Conservation (phyloP, 768 basidiomycete genomes). For the Pilatotrama ljubarskyi region DNA sequence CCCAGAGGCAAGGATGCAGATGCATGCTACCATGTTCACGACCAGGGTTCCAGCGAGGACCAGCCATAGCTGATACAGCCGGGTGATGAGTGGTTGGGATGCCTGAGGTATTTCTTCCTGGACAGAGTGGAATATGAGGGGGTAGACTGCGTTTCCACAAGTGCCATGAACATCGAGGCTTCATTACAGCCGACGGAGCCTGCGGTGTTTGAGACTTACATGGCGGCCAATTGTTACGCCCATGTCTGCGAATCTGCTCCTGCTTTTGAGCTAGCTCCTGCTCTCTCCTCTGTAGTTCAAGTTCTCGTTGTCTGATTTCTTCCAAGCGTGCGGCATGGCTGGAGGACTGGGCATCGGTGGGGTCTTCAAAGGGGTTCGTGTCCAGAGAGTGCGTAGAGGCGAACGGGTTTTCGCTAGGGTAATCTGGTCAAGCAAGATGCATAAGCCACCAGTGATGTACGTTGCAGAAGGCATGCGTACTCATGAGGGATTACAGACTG, state of each 20-base stretch:
- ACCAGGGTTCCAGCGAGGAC: constrained; percentile 79
- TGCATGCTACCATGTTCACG: constrained; percentile 88
- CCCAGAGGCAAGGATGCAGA: constrained; percentile 81
- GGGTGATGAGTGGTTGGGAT: constrained; percentile 75
- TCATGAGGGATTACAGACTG: constrained; percentile 11
- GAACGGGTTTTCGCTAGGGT: constrained; percentile 72
- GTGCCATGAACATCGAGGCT: no score
- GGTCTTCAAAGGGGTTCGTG: constrained; percentile 90
- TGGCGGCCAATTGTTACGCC: constrained; percentile 92
- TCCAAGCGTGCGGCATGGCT: constrained; percentile 48
- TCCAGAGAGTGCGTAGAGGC: constrained; percentile 84
- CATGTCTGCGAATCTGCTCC: constrained; percentile 69
- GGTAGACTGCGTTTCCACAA: constrained; percentile 61
- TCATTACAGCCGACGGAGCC: background rate
- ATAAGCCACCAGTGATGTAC: background rate
- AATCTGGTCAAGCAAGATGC: constrained; percentile 20
- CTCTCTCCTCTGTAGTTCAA: constrained; percentile 79
- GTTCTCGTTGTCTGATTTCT: constrained; percentile 76
- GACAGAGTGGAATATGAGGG: constrained; percentile 93
- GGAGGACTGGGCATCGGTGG: constrained; percentile 38
- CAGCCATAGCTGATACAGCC: constrained; percentile 93
- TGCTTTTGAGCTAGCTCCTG: constrained; percentile 67
- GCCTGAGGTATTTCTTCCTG: constrained; percentile 84
- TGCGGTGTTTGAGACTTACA: constrained; percentile 50
- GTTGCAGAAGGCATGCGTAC: background rate